Conservation (phyloP, 2,329 filamentous ascomycete species). For the Venturia nashicola region DNA sequence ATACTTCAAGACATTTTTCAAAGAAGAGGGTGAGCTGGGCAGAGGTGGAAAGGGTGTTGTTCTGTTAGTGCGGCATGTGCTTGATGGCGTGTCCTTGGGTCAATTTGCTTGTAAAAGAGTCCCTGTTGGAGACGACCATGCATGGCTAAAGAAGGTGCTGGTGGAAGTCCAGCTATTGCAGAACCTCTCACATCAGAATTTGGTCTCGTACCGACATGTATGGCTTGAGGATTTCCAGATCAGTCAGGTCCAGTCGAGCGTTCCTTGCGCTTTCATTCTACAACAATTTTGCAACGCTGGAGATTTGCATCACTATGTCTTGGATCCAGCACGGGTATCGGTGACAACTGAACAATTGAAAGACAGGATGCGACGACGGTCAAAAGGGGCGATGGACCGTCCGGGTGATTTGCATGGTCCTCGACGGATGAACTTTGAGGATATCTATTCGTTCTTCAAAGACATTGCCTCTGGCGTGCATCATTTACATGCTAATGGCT, state of each 20-base stretch:
- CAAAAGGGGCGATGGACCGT: conserved; percentile 61
- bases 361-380: conserved; percentile 70
- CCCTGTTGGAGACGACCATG: conserved; percentile 83
- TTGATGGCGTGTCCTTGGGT: conserved; percentile 79
- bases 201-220: conserved; percentile 93
- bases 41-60: conserved; percentile 92
- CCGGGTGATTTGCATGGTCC: conserved; percentile 39
- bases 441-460: conserved; percentile 93
- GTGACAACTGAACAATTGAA: conserved; percentile 76
- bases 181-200: conserved; percentile 81
- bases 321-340: conserved; percentile 51
- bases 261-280: conserved; percentile 91
- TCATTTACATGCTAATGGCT: conserved; percentile 80
- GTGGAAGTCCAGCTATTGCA: conserved; percentile 89
- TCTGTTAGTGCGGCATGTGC: conserved; percentile 79
- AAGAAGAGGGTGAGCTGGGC: conserved; percentile 75
- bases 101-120: conserved; percentile 96
- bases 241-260: conserved; percentile 73
- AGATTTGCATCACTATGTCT: conserved; percentile 76
- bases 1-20: conserved; percentile 89
- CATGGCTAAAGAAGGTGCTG: conserved; percentile 89
- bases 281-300: conserved; percentile 96
- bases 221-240: conserved; percentile 88
- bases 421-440: conserved; percentile 60
- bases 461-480: conserved; percentile 88